Base-by-base conservation (phyloP, 2,329 filamentous ascomycete genomes). In the Teratosphaeria destructans region DNA sequence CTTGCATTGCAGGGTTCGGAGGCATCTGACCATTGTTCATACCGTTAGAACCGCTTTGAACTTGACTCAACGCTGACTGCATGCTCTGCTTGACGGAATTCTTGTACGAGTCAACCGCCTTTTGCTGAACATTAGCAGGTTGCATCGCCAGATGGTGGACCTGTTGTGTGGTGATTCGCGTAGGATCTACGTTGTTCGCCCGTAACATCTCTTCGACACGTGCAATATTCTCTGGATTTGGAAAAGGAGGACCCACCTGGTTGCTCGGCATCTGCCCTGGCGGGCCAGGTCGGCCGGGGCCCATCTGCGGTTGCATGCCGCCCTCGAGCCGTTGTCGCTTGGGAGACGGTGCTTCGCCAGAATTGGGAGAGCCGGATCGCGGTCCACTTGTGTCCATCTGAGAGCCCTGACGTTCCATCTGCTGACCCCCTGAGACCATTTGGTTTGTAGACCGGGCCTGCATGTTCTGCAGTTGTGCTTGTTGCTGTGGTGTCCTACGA, bases 401-500 rank as follows among this genome's bases (percentile, higher is more conserved):
- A 16, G 90, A 93, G 58, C 89, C 88, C 68, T 95, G 90, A 61
- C 90, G 83, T 72, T 93, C 89, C 89, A 96, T 95, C 72, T 89
- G 85, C 60, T 86, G 70, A 52, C 70, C 85, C 69, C 88, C 85
- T 75, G 91, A 86, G 73, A 83, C 82, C 67, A 80, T 77, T 63
- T 39, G 52, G 52, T 59, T 59, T 52, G 49, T 23, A 16, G 78
- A 74, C 56, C 78, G 76, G 64, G 43, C 43, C 43, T 89, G 84
- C 79, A 93, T 85, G 63, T 82, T 79, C 72, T 88, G 85, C 62
- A 70, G 64, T 49, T 66, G 60, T 34, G 53, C 59, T 34, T 66
- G 54, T 55, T 70, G 69, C 53, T 66, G 65, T 47, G 65, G 68
- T 34, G 62, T 69, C 63, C 67, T 71, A 60, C 16, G 12, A 4